A percentile compares a stretch with the other conserved stretches of the same genome.
phyloP scores from a whole-genome alignment of 345 rosid species.

The Pistacia atlantica region DNA sequence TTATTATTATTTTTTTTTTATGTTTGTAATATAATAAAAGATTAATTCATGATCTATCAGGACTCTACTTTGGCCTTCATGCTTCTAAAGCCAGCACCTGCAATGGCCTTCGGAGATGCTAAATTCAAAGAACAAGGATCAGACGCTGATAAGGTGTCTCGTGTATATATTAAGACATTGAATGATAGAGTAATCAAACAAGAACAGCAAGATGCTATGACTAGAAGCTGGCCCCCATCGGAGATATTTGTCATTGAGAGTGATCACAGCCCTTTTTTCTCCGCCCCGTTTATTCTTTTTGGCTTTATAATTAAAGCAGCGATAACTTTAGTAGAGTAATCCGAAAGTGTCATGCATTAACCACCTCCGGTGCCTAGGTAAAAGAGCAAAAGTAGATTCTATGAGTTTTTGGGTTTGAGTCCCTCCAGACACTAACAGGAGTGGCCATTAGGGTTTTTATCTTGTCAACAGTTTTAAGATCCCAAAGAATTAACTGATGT shows the following conservation, averaged over 20 bases:
- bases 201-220: constrained; percentile 32
- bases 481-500: too few relatives aligned
- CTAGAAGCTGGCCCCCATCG: constrained; percentile 38
- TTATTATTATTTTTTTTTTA: too few relatives aligned
- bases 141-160: constrained; percentile 32
- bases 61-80: constrained; percentile 36
- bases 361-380: too few relatives aligned
- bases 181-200: constrained; percentile 27
- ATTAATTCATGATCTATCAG: constrained; percentile 6
- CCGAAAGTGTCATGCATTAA: too few relatives aligned
- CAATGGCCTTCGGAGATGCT: constrained; percentile 28
- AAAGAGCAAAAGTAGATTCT: too few relatives aligned
- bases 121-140: constrained; percentile 21
- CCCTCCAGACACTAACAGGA: too few relatives aligned
- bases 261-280: constrained; percentile 47
- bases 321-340: too few relatives aligned
- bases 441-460: too few relatives aligned
- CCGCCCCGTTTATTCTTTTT: constrained; percentile 31
- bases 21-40: too few relatives aligned
- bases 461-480: too few relatives aligned
- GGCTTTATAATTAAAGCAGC: constrained; percentile 26
- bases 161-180: constrained; percentile 41
- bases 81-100: constrained; percentile 38
- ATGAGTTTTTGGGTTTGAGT: too few relatives aligned
- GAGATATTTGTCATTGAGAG: constrained; percentile 31